phyloP scores from a whole-genome alignment of 1,139 yeast species.

The Pichia sp. region DNA sequence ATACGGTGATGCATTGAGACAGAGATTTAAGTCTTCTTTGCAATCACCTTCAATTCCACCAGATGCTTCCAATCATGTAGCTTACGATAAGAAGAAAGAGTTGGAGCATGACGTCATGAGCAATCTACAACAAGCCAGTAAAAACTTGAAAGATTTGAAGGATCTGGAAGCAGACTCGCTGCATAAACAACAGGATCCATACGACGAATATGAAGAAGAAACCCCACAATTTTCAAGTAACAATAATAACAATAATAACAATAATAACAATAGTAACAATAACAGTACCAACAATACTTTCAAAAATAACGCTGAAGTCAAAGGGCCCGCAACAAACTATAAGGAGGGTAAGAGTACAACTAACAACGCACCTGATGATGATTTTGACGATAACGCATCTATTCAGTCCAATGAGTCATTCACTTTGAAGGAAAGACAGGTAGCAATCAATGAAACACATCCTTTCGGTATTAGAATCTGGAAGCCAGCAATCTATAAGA shows the following conservation, averaged over 20 bases:
- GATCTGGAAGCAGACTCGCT: conserved; percentile 27
- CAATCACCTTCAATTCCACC: not conserved
- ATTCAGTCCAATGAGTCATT: conserved; percentile 68
- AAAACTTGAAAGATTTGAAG: conserved; percentile 24
- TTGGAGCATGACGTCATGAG: conserved; percentile 28
- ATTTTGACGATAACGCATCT: conserved; percentile 40
- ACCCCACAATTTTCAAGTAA: not conserved
- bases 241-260: not conserved
- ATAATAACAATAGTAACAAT: too few species aligned
- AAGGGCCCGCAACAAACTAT: not conserved
- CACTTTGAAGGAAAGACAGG: conserved; percentile 89
- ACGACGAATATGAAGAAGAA: conserved; percentile 10
- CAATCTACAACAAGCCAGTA: conserved; percentile 24
- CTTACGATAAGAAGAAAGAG: conserved; percentile 21
- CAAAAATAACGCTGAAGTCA: not conserved
- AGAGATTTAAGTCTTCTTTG: conserved; percentile 23
- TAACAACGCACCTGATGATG: conserved; percentile 24
- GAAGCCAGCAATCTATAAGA: conserved; percentile 96
- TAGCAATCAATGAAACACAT: conserved; percentile 93
- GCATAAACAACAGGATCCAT: conserved; percentile 10
- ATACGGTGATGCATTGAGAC: conserved; percentile 62
- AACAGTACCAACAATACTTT: not conserved
- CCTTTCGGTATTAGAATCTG: conserved; percentile 98
- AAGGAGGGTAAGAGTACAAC: not conserved
- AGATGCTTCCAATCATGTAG: conserved; percentile 9